These are phyloP conservation scores for Calonectria pseudoturangicola DNA, from an alignment of 2,329 filamentous ascomycete species.

Conservation along the genomic window DNA sequence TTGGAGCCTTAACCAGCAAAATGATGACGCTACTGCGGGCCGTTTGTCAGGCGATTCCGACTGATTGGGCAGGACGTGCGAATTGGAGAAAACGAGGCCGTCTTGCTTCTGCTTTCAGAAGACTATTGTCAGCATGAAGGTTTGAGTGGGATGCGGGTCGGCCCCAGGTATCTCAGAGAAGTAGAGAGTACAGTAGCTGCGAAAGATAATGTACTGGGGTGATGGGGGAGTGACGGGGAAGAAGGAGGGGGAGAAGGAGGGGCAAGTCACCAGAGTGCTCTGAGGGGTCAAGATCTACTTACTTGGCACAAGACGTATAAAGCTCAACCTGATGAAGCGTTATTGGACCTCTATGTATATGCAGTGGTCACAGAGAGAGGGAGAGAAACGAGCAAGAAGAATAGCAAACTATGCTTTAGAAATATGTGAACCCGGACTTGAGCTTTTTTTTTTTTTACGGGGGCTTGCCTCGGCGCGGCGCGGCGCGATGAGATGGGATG, in stretches of 20 bases:
- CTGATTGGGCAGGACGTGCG: slow-evolving; percentile 47
- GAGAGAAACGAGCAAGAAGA: not conserved
- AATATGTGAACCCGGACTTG: not conserved
- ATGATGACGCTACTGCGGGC: slow-evolving; percentile 55
- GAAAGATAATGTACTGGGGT: slow-evolving; percentile 11
- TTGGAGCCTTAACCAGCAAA: slow-evolving; percentile 49
- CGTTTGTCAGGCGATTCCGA: slow-evolving; percentile 51
- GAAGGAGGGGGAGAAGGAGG: slow-evolving; percentile 41
- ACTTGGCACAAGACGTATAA: not conserved
- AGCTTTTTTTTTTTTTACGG: slow-evolving; percentile 8
- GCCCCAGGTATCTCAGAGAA: not conserved
- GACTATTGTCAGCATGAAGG: slow-evolving; percentile 1
- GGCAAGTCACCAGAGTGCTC: slow-evolving; percentile 38
- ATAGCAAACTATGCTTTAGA: not conserved
- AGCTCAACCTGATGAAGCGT: not conserved
- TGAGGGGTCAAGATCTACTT: not conserved
- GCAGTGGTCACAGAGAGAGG: not conserved
- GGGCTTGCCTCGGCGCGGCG: not conserved
- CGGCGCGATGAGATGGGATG: slow-evolving; percentile 4
- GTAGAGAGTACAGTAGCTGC: not conserved
- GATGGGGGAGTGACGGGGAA: slow-evolving; percentile 36
- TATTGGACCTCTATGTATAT: too few species aligned
- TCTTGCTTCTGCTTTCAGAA: slow-evolving; percentile 36
- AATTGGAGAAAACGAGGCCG: slow-evolving; percentile 41
- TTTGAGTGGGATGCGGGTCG: not conserved